Conservation (phyloP, 2,329 filamentous ascomycete species). For the Colletotrichum cordylinicola region DNA sequence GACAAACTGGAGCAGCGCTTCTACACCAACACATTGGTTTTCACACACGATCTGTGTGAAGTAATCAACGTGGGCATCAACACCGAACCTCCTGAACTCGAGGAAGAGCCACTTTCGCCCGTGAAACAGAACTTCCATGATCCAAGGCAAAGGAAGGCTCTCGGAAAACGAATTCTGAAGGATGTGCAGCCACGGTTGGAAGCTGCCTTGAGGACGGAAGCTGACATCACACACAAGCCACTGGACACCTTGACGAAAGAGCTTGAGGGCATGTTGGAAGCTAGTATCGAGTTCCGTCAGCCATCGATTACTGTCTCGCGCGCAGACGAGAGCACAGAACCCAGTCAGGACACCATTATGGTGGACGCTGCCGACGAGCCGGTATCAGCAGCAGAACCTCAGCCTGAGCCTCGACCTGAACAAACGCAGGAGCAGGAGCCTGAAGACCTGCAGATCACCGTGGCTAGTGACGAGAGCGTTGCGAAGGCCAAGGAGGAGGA, state of each 20-base stretch:
- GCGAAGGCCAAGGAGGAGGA: slow-evolving; percentile 29
- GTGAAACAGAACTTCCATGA: slow-evolving; percentile 64
- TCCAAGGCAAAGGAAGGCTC: slow-evolving; percentile 79
- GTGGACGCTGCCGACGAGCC: slow-evolving; percentile 43
- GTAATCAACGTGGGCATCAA: slow-evolving; percentile 60
- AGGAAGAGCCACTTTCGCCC: slow-evolving; percentile 47
- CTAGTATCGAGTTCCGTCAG: slow-evolving; percentile 64
- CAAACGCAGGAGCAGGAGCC: slow-evolving; percentile 29
- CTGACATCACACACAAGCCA: slow-evolving; percentile 76
- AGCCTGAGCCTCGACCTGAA: not conserved
- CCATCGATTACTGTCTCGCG: slow-evolving; percentile 36
- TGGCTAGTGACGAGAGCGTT: slow-evolving; percentile 33
- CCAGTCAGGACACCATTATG: slow-evolving; percentile 56
- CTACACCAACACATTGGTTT: slow-evolving; percentile 63
- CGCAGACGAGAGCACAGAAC: slow-evolving; percentile 44
- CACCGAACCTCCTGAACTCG: slow-evolving; percentile 36
- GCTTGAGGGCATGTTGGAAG: slow-evolving; percentile 75
- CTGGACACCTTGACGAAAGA: slow-evolving; percentile 75
- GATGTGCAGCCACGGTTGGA: slow-evolving; percentile 80
- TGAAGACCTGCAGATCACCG: slow-evolving; percentile 44
- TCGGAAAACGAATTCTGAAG: slow-evolving; percentile 91
- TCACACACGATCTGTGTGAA: slow-evolving; percentile 62
- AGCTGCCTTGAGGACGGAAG: slow-evolving; percentile 77
- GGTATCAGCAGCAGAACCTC: slow-evolving; percentile 29
- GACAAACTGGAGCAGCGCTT: slow-evolving; percentile 58